A percentile compares a stretch with the other conserved stretches of the same genome.
Evolutionary conservation across 1,284 basidiomycete species (phyloP).

Genomic region (Leccinum ponderosum): DNA sequence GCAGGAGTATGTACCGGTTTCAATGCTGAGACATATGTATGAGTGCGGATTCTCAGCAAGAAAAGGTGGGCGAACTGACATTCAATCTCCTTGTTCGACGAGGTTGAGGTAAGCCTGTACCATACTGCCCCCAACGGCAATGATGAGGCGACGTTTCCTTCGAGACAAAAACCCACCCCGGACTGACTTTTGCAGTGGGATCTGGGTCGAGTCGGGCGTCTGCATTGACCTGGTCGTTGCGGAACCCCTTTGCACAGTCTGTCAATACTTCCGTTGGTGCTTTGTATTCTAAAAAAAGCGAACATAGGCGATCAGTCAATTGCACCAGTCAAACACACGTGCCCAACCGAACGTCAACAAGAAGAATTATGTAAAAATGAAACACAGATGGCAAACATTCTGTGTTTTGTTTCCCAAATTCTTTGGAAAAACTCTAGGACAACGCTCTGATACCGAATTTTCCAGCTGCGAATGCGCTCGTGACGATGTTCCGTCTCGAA

Average conservation of each 20-base stretch:
- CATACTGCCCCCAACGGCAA: neutral
- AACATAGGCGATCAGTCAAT: neutral
- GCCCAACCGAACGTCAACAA: slow-evolving; percentile 39
- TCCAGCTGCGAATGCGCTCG: slow-evolving; percentile 56
- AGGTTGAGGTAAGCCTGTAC: slow-evolving; percentile 53
- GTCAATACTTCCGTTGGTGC: slow-evolving; percentile 65
- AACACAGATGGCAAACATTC: slow-evolving; percentile 48
- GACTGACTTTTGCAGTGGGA: slow-evolving; percentile 57
- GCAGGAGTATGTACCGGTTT: neutral
- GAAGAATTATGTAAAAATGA: neutral
- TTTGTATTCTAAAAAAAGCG: slow-evolving; percentile 32
- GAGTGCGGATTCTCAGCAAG: neutral
- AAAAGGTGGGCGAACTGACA: slow-evolving; percentile 39
- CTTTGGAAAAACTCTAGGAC: slow-evolving; percentile 75
- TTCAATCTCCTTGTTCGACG: slow-evolving; percentile 64
- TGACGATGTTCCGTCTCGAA: slow-evolving; percentile 66
- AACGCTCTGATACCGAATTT: slow-evolving; percentile 65
- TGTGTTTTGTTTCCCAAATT: slow-evolving; percentile 78
- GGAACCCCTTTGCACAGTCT: slow-evolving; percentile 35
- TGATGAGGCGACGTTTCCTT: slow-evolving; percentile 22
- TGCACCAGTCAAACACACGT: slow-evolving; percentile 44
- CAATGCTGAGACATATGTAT: neutral
- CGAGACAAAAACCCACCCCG: neutral
- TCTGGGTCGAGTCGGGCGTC: slow-evolving; percentile 54
- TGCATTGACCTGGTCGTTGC: slow-evolving; percentile 38